A percentile compares a stretch with the other conserved stretches of the same genome.
phyloP scores from a whole-genome alignment of 192 early-diverging fungal genomes.

The Podila epicladia region DNA sequence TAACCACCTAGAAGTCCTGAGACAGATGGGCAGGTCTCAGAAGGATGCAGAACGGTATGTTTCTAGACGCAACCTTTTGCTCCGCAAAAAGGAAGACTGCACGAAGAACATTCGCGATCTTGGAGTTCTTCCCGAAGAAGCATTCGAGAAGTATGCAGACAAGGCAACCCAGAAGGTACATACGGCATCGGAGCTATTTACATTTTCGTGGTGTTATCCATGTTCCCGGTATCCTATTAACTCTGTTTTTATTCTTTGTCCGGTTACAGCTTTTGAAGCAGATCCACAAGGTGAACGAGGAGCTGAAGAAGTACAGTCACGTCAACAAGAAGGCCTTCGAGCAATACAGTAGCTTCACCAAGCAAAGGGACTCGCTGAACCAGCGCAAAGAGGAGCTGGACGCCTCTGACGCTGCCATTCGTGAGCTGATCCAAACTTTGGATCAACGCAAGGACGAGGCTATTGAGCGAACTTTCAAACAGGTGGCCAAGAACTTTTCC shows the following conservation, averaged over 20 bases:
- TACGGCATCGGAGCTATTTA: background rate
- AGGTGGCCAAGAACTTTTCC: constrained; percentile 88
- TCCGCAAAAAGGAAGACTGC: constrained; percentile 90
- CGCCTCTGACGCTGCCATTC: constrained; percentile 82
- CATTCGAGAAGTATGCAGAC: constrained; percentile 76
- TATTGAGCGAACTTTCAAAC: constrained; percentile 95
- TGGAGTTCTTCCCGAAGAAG: constrained; percentile 94
- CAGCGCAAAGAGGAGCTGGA: constrained; percentile 91
- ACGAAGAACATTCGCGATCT: constrained; percentile 90
- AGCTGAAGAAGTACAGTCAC: constrained; percentile 88
- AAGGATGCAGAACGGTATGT: constrained; percentile 80
- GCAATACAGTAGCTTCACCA: constrained; percentile 94
- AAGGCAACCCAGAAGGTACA: constrained; percentile 59
- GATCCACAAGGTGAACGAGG: constrained; percentile 85
- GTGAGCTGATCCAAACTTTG: constrained; percentile 86
- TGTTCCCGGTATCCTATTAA: background rate
- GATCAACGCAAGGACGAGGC: constrained; percentile 98
- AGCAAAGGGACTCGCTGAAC: constrained; percentile 85
- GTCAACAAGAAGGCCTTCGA: constrained; percentile 99
- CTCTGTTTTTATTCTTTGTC: background rate
- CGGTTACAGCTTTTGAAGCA: constrained; percentile 61
- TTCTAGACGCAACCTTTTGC: constrained; percentile 71
- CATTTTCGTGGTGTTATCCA: background rate
- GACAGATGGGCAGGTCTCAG: constrained; percentile 62
- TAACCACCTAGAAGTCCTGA: constrained; percentile 59